Evolutionary conservation across 768 basidiomycete genomes (phyloP).

Genomic region (Suillus lakei): DNA sequence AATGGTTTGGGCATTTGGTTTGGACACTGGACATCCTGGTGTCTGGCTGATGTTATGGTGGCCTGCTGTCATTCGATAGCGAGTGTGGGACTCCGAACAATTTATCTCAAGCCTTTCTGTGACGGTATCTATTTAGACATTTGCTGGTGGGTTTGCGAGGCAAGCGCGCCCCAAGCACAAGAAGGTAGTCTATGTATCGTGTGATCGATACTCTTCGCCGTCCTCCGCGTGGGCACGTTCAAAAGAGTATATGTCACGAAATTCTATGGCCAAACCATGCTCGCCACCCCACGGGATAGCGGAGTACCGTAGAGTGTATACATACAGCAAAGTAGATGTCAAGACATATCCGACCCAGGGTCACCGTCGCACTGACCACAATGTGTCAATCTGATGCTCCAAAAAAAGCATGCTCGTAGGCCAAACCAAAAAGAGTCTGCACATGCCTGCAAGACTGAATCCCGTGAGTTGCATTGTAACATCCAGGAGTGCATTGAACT

Average conservation of each 20-base stretch:
- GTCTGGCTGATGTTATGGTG: neutral
- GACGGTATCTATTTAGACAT: too few relatives aligned
- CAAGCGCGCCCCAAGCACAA: slow-evolving; percentile 61
- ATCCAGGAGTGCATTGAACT: slow-evolving; percentile 81
- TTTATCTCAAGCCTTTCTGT: too few relatives aligned
- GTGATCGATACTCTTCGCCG: slow-evolving; percentile 60
- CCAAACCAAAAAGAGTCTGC: slow-evolving; percentile 91
- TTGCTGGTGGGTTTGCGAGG: too few relatives aligned
- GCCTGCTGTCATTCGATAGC: neutral
- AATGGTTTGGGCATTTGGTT: neutral
- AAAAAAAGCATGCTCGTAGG: too few relatives aligned
- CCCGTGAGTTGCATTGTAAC: slow-evolving; percentile 92
- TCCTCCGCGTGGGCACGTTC: slow-evolving; percentile 98
- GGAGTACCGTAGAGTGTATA: too few relatives aligned
- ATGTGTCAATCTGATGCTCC: too few relatives aligned
- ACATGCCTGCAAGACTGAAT: slow-evolving; percentile 90
- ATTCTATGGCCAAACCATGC: slow-evolving; percentile 98
- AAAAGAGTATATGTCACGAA: slow-evolving; percentile 92
- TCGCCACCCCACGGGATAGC: too few relatives aligned
- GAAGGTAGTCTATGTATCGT: slow-evolving; percentile 82
- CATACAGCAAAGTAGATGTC: too few relatives aligned
- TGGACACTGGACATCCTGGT: neutral
- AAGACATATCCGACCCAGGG: too few relatives aligned
- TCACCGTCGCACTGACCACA: too few relatives aligned
- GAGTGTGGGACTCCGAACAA: too few relatives aligned